Evolutionary conservation across 768 basidiomycete species (phyloP).

Genomic region (Porphyrellus cyaneotinctus): DNA sequence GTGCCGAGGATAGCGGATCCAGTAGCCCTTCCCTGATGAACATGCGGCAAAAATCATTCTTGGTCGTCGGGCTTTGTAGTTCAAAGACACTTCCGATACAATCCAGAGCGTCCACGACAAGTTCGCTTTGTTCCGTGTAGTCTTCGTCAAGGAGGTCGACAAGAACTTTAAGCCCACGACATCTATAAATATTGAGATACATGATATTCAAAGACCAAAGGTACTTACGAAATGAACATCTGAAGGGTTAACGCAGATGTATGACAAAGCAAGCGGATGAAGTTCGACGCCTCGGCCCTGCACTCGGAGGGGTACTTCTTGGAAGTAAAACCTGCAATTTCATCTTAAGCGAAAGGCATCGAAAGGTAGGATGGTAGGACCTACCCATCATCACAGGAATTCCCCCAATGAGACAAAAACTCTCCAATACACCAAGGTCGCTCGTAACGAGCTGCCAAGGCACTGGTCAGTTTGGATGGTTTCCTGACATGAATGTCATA

Average conservation of each 20-base stretch:
- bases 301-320: slow-evolving; percentile 93
- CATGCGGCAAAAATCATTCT: slow-evolving; percentile 98
- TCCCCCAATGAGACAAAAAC: slow-evolving; percentile 92
- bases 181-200: slow-evolving; percentile 43
- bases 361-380: slow-evolving; percentile 17
- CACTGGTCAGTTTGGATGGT: neutral
- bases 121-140: slow-evolving; percentile 84
- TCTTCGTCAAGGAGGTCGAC: slow-evolving; percentile 97
- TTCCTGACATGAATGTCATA: slow-evolving; percentile 28
- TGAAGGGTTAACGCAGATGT: slow-evolving; percentile 92
- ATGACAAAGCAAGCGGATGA: slow-evolving; percentile 88
- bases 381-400: slow-evolving; percentile 93
- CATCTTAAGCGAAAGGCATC: slow-evolving; percentile 1
- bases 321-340: slow-evolving; percentile 73
- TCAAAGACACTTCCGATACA: slow-evolving; percentile 96
- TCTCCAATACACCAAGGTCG: slow-evolving; percentile 86
- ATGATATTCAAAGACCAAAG: neutral
- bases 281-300: slow-evolving; percentile 91
- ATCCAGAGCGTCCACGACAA: slow-evolving; percentile 90
- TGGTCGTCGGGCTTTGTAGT: slow-evolving; percentile 91
- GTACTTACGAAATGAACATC: slow-evolving; percentile 96
- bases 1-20: slow-evolving; percentile 86
- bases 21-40: slow-evolving; percentile 94
- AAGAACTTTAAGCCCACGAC: slow-evolving; percentile 89
- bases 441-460: slow-evolving; percentile 51